Evolutionary conservation across 2,329 filamentous ascomycete genomes (phyloP).

Genomic region (Fusarium sp.): DNA sequence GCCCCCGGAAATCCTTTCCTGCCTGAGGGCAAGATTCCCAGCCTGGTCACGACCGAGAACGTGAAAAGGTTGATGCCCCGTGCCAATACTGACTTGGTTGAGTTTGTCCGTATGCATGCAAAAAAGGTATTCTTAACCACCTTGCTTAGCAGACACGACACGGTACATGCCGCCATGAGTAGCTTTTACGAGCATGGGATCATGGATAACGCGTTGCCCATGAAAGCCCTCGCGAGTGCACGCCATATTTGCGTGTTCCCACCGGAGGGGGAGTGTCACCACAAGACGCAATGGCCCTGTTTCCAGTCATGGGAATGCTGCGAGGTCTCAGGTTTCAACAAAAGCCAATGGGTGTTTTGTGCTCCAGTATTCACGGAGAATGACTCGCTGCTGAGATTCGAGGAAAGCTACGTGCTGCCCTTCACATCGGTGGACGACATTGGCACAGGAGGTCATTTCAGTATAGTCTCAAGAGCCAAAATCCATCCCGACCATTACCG

Average conservation of each 20-base stretch:
- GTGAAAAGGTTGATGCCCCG: neutral
- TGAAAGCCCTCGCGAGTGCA: neutral
- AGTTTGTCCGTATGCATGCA: neutral
- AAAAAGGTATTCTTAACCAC: slow-evolving; percentile 5
- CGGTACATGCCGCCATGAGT: neutral
- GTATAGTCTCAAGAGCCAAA: slow-evolving; percentile 8
- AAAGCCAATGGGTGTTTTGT: slow-evolving; percentile 9
- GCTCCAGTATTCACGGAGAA: neutral
- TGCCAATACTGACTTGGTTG: neutral
- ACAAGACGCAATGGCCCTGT: neutral
- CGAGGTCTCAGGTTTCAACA: neutral
- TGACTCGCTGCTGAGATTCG: neutral
- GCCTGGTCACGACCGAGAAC: neutral
- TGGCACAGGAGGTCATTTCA: slow-evolving; percentile 26
- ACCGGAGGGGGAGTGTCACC: neutral
- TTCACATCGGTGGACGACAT: neutral
- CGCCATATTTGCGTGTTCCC: neutral
- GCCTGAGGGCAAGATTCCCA: neutral
- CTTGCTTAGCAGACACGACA: neutral
- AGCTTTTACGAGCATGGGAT: neutral
- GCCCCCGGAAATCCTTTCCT: neutral
- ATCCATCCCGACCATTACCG: slow-evolving; percentile 5
- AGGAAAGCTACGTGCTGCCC: slow-evolving; percentile 1
- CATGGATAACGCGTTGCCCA: slow-evolving; percentile 6
- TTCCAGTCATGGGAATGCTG: slow-evolving; percentile 10